Evolutionary conservation across 371 early-diverging fungal species (phyloP).

Genomic region (Rhizomucor pusillus): DNA sequence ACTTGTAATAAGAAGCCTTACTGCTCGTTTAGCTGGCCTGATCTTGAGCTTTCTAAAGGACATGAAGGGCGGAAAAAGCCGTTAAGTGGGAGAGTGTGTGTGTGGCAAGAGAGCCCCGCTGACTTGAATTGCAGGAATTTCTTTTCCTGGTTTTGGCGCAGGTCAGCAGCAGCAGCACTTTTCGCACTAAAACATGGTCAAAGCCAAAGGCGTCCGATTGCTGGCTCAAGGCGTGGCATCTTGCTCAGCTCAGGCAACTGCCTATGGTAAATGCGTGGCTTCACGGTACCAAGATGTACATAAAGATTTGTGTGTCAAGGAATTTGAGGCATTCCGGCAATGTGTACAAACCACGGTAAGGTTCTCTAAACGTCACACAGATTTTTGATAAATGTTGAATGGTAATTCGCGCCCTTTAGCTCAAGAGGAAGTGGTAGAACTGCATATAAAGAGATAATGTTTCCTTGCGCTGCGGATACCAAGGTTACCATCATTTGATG

Average conservation of each 20-base stretch:
- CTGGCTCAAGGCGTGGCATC: constrained; percentile 43
- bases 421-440: constrained; percentile 9
- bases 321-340: constrained; percentile 57
- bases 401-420: not conserved
- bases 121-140: no score
- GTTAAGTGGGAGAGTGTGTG: no score
- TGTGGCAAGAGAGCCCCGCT: no score
- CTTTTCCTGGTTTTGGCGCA: no score
- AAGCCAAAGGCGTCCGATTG: constrained; percentile 25
- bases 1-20: not conserved
- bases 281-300: constrained; percentile 51
- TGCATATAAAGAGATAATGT: no score
- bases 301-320: constrained; percentile 55
- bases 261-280: constrained; percentile 60
- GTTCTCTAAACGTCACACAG: no score
- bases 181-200: no score
- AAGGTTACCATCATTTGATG: no score
- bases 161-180: no score
- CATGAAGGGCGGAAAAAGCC: constrained; percentile 1
- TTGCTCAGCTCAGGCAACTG: constrained; percentile 43
- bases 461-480: no score
- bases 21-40: constrained; percentile 8
- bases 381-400: not conserved
- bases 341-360: constrained; percentile 59
- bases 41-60: constrained; percentile 11